Evolutionary conservation across 129 eudicot genomes (phyloP).

Genomic region (Saposhnikovia divaricata): DNA sequence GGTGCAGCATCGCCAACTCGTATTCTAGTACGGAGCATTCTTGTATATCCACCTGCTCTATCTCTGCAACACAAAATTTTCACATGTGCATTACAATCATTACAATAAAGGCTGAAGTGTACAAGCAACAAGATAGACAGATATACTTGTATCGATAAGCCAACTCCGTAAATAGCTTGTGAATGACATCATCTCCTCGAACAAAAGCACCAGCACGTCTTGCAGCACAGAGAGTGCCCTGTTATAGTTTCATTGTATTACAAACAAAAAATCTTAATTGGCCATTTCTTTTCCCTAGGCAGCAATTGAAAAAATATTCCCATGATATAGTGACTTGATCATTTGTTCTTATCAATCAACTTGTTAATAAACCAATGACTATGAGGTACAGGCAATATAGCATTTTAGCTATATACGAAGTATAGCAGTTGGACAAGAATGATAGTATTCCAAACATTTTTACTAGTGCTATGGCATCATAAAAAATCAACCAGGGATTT

Average conservation of each 20-base stretch:
- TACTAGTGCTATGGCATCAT: neutral
- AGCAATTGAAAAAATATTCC: neutral
- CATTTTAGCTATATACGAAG: neutral
- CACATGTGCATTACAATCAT: slow-evolving; percentile 9
- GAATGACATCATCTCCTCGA: slow-evolving; percentile 94
- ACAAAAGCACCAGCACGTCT: slow-evolving; percentile 93
- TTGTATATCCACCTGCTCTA: slow-evolving; percentile 95
- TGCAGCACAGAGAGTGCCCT: slow-evolving; percentile 96
- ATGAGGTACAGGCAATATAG: neutral
- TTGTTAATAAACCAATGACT: neutral
- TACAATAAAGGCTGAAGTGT: neutral
- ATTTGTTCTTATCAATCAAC: neutral
- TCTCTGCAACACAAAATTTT: slow-evolving; percentile 41
- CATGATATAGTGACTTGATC: neutral
- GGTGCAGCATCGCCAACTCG: slow-evolving; percentile 99
- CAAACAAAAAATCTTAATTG: neutral
- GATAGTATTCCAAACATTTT: neutral
- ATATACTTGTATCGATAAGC: slow-evolving; percentile 90
- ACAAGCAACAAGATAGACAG: slow-evolving; percentile 7
- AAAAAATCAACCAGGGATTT: neutral
- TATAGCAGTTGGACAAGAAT: neutral
- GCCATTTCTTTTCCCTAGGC: neutral
- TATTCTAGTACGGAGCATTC: slow-evolving; percentile 82
- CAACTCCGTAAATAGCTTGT: slow-evolving; percentile 85
- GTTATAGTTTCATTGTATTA: slow-evolving; percentile 11